Conservation (phyloP, 352 stramenopile genomes). For the Phytophthora sansomeana region DNA sequence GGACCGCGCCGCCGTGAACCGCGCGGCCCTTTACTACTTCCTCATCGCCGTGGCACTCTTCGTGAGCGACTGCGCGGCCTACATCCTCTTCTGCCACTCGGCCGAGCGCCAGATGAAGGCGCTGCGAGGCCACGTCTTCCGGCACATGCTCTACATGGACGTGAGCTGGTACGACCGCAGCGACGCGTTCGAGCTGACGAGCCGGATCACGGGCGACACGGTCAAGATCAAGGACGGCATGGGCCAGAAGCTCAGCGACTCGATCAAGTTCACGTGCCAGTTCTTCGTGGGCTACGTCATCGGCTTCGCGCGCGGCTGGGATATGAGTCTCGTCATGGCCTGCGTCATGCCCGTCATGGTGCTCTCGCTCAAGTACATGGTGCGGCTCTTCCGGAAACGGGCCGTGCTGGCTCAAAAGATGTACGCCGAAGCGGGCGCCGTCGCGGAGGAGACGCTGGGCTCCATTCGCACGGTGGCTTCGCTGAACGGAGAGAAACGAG, state of each 20-base stretch:
- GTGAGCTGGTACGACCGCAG: slow-evolving; percentile 51
- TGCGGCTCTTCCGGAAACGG: slow-evolving; percentile 32
- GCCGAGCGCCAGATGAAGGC: slow-evolving; percentile 50
- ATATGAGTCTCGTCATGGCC: slow-evolving; percentile 51
- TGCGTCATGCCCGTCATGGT: slow-evolving; percentile 50
- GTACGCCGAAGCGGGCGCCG: slow-evolving; percentile 51
- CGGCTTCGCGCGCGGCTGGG: slow-evolving; percentile 47
- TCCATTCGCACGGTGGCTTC: slow-evolving; percentile 52
- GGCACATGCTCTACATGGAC: slow-evolving; percentile 57
- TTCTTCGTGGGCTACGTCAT: slow-evolving; percentile 52
- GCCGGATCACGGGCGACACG: no score
- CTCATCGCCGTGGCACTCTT: slow-evolving; percentile 48
- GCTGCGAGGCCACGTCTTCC: slow-evolving; percentile 35
- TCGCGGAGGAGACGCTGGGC: slow-evolving; percentile 55
- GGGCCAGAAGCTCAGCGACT: no score
- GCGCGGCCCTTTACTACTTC: slow-evolving; percentile 38
- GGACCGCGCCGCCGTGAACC: slow-evolving; percentile 34
- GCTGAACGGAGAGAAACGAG: slow-evolving; percentile 41
- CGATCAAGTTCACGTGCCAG: slow-evolving; percentile 41
- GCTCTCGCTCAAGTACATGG: slow-evolving; percentile 39
- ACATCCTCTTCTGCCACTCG: slow-evolving; percentile 22
- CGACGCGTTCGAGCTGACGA: slow-evolving; percentile 46
- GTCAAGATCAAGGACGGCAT: no score
- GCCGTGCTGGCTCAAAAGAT: slow-evolving; percentile 36
- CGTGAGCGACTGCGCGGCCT: slow-evolving; percentile 21